Evolutionary conservation across 2,329 filamentous ascomycete genomes (phyloP), one percentile per base, ranked within the genome.

Genomic region (Ilyonectria sp.): DNA sequence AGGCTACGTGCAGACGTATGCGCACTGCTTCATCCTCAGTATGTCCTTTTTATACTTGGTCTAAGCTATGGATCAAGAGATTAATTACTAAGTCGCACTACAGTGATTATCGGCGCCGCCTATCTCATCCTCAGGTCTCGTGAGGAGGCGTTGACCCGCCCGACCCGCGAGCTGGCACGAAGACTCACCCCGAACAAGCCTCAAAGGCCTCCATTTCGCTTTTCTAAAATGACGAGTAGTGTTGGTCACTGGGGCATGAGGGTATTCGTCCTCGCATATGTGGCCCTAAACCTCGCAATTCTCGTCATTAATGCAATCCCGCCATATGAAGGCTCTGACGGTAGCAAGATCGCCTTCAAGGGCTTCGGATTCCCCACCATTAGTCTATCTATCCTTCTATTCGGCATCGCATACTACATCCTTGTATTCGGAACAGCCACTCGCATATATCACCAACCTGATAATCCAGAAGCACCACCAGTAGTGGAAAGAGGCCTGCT

Each of bases 1-100:
- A n/a, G 60, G 60, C 4, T 63, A 63, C 11, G 49, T 63, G 17
- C 60, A 63, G 40, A 43, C 40, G n/a, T 63, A 63, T 5, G 13
- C 50, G 1, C 60, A 63, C 29, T 63, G 60, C 31, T 56, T 57
- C 52, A 33, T 63, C n/a, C 60, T 57, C 10, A 37, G 60, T 52
- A 10, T 29, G 33, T 43, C 7, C 17, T 5, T 43, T 6, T 17
- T n/a, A 19, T n/a, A 8, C 31, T 33, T 9, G 31, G 2, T 33
- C 31, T 9, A 33, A 33, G 31, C 11, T 33, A 9, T n/a, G 26
- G 4, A 26, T 6, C 26, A 26, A n/a, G 17, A 43, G 17, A n/a
- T 17, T 17, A 43, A 43, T 43, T 43, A 8, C 40, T 43, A 43
- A 43, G 4, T 43, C 40, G 40, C 15, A 43, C n/a, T n/a, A n/a